Evolutionary conservation across 805 yeast species (phyloP).

Genomic region (Myxozyma mucilagina): DNA sequence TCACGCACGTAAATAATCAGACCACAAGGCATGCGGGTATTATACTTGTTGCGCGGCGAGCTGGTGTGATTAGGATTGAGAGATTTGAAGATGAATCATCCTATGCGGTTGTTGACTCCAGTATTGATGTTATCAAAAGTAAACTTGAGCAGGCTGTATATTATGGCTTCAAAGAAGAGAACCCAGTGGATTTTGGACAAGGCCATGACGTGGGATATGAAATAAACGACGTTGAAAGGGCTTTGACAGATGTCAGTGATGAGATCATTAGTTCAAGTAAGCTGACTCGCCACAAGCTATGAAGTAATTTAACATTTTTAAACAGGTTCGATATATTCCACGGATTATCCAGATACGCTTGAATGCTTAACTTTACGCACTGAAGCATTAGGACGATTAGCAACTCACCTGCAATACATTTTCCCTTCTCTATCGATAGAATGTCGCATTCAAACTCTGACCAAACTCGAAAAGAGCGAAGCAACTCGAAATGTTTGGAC

Average conservation of each 20-base stretch:
- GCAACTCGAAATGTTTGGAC: conserved; percentile 52
- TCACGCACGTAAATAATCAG: conserved; percentile 33
- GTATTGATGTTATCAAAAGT: conserved; percentile 53
- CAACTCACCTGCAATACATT: conserved; percentile 49
- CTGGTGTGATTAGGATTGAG: conserved; percentile 66
- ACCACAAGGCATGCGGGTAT: conserved; percentile 48
- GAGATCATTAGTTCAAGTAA: conserved; percentile 57
- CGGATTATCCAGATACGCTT: conserved; percentile 15
- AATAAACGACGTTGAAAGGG: conserved; percentile 48
- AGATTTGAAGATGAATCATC: conserved; percentile 39
- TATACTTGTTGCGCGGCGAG: conserved; percentile 50
- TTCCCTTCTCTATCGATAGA: conserved; percentile 41
- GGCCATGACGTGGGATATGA: conserved; percentile 48
- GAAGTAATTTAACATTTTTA: neutral
- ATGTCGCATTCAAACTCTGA: conserved; percentile 45
- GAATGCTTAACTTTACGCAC: conserved; percentile 49
- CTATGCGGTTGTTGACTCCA: conserved; percentile 14
- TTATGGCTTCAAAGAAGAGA: conserved; percentile 47
- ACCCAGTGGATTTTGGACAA: conserved; percentile 53
- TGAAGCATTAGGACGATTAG: conserved; percentile 47
- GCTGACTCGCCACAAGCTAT: neutral
- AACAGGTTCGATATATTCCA: conserved; percentile 19
- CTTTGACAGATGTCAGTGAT: conserved; percentile 52
- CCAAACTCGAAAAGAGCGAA: conserved; percentile 47
- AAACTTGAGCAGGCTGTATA: conserved; percentile 85